Conservation (phyloP, 495 filamentous ascomycete genomes). For the Apodospora peruviana region DNA sequence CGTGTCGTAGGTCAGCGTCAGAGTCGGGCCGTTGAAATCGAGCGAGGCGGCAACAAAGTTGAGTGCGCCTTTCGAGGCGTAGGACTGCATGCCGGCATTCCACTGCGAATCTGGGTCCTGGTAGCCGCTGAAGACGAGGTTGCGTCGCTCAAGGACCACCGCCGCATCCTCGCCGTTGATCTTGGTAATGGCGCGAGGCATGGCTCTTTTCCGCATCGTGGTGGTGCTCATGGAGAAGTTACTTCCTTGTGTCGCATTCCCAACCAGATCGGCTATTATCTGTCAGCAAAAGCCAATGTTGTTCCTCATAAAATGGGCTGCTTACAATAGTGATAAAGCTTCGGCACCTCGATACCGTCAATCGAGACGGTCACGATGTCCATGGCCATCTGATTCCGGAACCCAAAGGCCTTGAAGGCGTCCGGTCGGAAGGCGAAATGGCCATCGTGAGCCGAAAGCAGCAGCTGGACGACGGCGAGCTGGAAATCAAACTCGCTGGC, state of each 20-base stretch:
- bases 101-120: conserved; percentile 32
- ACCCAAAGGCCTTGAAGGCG: conserved; percentile 24
- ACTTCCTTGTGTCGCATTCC: not conserved
- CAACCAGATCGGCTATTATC: not conserved
- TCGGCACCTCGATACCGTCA: conserved; percentile 24
- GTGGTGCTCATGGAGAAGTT: conserved; percentile 1
- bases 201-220: not conserved
- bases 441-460: conserved; percentile 44
- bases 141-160: conserved; percentile 14
- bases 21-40: conserved; percentile 12
- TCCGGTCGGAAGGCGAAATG: conserved; percentile 33
- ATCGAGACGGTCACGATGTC: conserved; percentile 26
- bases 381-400: conserved; percentile 17
- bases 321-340: conserved; percentile 26
- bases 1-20: conserved; percentile 22
- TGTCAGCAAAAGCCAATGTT: not conserved
- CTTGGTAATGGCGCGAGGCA: conserved; percentile 13
- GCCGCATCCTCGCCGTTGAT: conserved; percentile 31
- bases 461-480: conserved; percentile 31
- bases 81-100: conserved; percentile 18
- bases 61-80: conserved; percentile 4
- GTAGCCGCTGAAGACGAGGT: conserved; percentile 11
- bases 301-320: not conserved
- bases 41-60: conserved; percentile 10
- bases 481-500: conserved; percentile 49